Evolutionary conservation across 1,284 basidiomycete genomes (phyloP), one percentile per base, ranked within the genome.

Genomic region (Cryptococcus sp.): DNA sequence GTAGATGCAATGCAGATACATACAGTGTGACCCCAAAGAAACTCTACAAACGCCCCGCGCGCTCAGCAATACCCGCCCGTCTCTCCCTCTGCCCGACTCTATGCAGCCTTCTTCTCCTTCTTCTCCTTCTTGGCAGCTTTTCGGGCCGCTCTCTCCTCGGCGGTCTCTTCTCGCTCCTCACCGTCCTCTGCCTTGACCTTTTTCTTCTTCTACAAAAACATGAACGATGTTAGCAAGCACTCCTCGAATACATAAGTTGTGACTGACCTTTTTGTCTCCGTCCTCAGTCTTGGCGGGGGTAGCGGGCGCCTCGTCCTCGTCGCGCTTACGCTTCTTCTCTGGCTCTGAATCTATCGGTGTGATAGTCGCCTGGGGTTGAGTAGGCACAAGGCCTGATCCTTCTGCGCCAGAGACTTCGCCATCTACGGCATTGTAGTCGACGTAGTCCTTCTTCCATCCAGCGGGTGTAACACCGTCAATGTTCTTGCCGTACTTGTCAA

Each of bases 401-500:
- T 34, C 29, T 10, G 53, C 58, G 23, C 48, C 49, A 23, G 54
- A 55, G 39, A 65, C 67, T 34, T 72, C 70, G 8, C 67, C 75
- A 15, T 74, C 75, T 25, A 64, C 67, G n/a, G 74, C 79, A 46
- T 80, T 79, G 78, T 96, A 98, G 80, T 99, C 95, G 60, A 95
- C 85, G 77, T 99, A 99, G 72, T 90, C 90, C 69, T 87, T 85
- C 73, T 85, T 89, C 96, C 96, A 99, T 59, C 88, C 87, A 22
- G 86, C 81, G 11, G 96, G 96, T 1, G 96, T 99, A 54, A 89
- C 85, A 49, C 89, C 91, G n/a, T 89, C 87, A 59, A 92, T 86
- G 72, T 89, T 88, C 78, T 96, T 89, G 48, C 96, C 96, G 75
- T 93, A 89, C 81, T 94, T 99, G 74, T 95, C 91, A 54, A 99